Evolutionary conservation across 305 asterid genomes (phyloP), one percentile per base, ranked within the genome.

Genomic region (Ilex paraguariensis): DNA sequence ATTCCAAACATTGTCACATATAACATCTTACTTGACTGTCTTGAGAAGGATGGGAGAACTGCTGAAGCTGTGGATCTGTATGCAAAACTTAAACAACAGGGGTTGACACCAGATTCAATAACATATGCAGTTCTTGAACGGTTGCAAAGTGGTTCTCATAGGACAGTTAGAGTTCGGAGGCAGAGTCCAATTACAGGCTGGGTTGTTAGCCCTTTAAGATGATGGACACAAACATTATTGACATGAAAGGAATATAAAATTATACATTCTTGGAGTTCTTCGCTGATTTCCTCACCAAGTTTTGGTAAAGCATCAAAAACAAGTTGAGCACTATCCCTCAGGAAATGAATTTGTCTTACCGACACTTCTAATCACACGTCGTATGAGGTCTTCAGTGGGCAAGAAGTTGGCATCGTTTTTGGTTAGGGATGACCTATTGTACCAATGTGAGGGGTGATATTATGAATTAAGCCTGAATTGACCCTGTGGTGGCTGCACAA

Each of bases 151-250:
- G 96, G 97, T 58, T 78, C 95, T 3, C 71, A 66, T 54, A 78
- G 79, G 78, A 63, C 65, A 6, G 64, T 59, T 3, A 74, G 93
- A 63, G 57, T 84, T 49, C 86, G 97, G 13, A 85, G 82, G 68
- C 79, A 93, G 78, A 83, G 75, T 64, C 97, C 97, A 1, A 83
- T 87, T 50, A 90, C 96, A 8, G 95, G 99, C 60, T 93, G 97
- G 99, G 83, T 93, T 63, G 95, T 93, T 61, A 87, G 96, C 76
- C 99, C 96, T 15, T 77, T 93, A 50, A 78, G 95, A 77, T 87
- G 90, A 82, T 64, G 54, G 40, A 66, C 39, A 14, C 32, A 13
- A 45, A 15, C 61, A 32, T 55, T 48, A 42, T 68, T 21, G 21
- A 42, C 57, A 56, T 32, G 12, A 8, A 46, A 46, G 15, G 52